These are phyloP conservation scores for Botrytis galanthina DNA, from an alignment of 2,329 filamentous ascomycete species.

Conservation along the genomic window DNA sequence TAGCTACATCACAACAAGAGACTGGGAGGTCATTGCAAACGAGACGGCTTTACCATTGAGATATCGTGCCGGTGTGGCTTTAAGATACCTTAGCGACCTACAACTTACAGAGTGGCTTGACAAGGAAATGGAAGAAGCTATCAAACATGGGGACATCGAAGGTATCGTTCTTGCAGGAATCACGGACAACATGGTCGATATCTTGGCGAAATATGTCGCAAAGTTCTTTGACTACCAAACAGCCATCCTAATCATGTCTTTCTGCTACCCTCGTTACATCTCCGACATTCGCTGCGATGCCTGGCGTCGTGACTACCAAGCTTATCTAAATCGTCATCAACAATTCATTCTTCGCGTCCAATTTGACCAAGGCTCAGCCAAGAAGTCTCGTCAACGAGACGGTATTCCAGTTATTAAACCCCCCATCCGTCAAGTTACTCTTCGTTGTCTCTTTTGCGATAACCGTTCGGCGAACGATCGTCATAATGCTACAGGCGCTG, in stretches of 20 bases:
- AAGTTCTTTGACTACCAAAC: constrained; percentile 78
- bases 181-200: constrained; percentile 67
- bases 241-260: constrained; percentile 70
- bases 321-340: constrained; percentile 70
- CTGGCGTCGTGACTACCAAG: constrained; percentile 71
- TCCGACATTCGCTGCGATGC: constrained; percentile 71
- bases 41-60: constrained; percentile 71
- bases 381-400: constrained; percentile 60
- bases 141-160: constrained; percentile 68
- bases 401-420: constrained; percentile 63
- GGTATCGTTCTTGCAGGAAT: constrained; percentile 77
- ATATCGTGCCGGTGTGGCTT: constrained; percentile 71
- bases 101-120: constrained; percentile 66
- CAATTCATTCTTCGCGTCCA: constrained; percentile 72
- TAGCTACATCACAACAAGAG: constrained; percentile 70
- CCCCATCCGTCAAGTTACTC: constrained; percentile 66
- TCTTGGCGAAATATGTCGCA: constrained; percentile 72
- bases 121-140: constrained; percentile 59
- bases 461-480: constrained; percentile 50
- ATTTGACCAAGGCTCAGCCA: constrained; percentile 75
- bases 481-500: constrained; percentile 27
- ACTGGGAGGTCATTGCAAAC: constrained; percentile 72
- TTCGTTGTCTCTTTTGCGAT: constrained; percentile 77
- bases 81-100: constrained; percentile 63
- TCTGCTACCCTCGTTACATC: constrained; percentile 73